Evolutionary conservation across 2,329 filamentous ascomycete species (phyloP).

Genomic region (Arachnopeziza araneosa): DNA sequence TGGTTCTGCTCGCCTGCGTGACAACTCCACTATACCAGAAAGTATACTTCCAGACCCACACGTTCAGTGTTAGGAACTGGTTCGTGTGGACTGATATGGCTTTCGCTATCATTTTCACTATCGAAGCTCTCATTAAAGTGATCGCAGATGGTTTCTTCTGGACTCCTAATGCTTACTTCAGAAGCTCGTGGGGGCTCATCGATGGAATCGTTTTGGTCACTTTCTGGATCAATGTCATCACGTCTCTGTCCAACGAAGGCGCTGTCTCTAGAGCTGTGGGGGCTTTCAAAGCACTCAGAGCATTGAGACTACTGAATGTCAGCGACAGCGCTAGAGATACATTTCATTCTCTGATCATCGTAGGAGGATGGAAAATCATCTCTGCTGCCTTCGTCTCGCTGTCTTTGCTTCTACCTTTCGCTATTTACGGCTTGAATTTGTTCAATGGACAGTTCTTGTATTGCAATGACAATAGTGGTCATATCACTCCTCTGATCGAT

Average conservation of each 20-base stretch:
- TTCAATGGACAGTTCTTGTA: slow-evolving; percentile 75
- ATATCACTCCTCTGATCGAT: slow-evolving; percentile 55
- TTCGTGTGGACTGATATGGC: slow-evolving; percentile 91
- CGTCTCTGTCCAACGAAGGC: slow-evolving; percentile 74
- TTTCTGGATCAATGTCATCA: slow-evolving; percentile 89
- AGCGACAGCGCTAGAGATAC: slow-evolving; percentile 94
- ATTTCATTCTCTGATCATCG: slow-evolving; percentile 92
- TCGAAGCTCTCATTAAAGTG: slow-evolving; percentile 86
- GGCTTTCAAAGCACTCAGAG: slow-evolving; percentile 93
- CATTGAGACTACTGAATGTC: slow-evolving; percentile 85
- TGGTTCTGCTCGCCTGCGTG: slow-evolving; percentile 94
- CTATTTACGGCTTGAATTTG: slow-evolving; percentile 89
- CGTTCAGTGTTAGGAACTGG: slow-evolving; percentile 69
- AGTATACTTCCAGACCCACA: slow-evolving; percentile 64
- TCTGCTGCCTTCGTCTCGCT: slow-evolving; percentile 80
- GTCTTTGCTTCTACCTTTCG: slow-evolving; percentile 91
- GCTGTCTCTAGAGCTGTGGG: slow-evolving; percentile 86
- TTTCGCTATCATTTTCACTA: slow-evolving; percentile 79
- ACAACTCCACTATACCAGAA: slow-evolving; percentile 94
- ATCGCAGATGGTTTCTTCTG: slow-evolving; percentile 94
- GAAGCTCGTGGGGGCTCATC: slow-evolving; percentile 94
- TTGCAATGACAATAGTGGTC: slow-evolving; percentile 68
- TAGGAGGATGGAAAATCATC: slow-evolving; percentile 90
- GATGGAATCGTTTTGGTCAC: slow-evolving; percentile 88
- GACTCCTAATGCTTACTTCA: slow-evolving; percentile 95